Evolutionary conservation across 2,329 filamentous ascomycete species (phyloP).

Genomic region (Aspergillus puulaauensis): DNA sequence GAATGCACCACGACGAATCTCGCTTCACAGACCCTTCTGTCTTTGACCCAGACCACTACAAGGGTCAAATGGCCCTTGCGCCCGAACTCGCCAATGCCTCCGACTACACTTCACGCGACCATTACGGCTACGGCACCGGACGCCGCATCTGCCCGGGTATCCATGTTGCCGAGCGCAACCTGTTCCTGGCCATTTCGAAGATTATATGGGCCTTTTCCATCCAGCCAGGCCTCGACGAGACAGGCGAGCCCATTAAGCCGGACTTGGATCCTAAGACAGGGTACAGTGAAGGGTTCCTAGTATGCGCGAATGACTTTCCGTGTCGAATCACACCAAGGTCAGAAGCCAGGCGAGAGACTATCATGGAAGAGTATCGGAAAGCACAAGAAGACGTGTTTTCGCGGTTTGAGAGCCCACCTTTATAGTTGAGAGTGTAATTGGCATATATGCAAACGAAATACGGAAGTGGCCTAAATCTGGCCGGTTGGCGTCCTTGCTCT

Average conservation of each 20-base stretch:
- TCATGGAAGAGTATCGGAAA: neutral
- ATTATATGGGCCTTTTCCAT: constrained; percentile 33
- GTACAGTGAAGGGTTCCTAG: constrained; percentile 1
- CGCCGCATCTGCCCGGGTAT: constrained; percentile 34
- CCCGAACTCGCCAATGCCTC: constrained; percentile 23
- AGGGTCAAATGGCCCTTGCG: constrained; percentile 6
- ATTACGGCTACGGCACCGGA: constrained; percentile 30
- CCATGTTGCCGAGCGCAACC: constrained; percentile 34
- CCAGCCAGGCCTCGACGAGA: neutral
- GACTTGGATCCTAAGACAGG: neutral
- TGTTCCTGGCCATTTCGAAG: constrained; percentile 29
- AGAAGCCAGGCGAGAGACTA: neutral
- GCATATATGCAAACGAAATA: too few species aligned
- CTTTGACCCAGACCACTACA: constrained; percentile 35
- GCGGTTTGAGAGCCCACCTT: too few species aligned
- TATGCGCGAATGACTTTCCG: neutral
- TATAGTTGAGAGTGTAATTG: too few species aligned
- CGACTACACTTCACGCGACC: constrained; percentile 35
- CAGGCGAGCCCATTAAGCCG: neutral
- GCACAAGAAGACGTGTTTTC: too few species aligned
- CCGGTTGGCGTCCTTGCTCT: too few species aligned
- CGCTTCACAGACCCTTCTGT: constrained; percentile 35
- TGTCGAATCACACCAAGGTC: neutral
- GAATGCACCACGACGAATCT: constrained; percentile 49
- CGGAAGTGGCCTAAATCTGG: too few species aligned